Percentiles rank a stretch among this genome's conserved stretches.
Evolutionary conservation across 75 land plant genomes (phyloP).

Genomic region (Selaginella tamariscina): DNA sequence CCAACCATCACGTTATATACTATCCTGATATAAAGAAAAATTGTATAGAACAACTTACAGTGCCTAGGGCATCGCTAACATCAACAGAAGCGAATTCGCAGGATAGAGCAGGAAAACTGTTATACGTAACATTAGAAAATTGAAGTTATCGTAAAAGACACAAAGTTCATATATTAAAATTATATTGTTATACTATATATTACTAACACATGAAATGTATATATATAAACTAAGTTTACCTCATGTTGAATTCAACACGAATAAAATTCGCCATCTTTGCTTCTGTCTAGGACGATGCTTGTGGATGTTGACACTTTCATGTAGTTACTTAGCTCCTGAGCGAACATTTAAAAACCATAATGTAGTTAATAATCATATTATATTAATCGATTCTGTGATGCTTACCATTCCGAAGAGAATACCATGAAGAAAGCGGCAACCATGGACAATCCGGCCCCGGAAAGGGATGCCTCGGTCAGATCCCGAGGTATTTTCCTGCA

Average conservation of each 20-base stretch:
- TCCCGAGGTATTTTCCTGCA: conserved; percentile 98
- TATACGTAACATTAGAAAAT: conserved; percentile 7
- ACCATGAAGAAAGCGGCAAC: conserved; percentile 83
- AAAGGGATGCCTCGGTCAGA: conserved; percentile 96
- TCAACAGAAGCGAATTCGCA: conserved; percentile 99
- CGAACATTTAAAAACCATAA: too few relatives aligned
- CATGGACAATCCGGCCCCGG: conserved; percentile 94
- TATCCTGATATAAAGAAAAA: not conserved
- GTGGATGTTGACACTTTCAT: conserved; percentile 60
- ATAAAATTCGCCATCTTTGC: conserved; percentile 83
- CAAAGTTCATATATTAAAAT: too few relatives aligned
- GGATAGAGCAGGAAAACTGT: conserved; percentile 96
- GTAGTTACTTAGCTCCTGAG: conserved; percentile 77
- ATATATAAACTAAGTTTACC: conserved; percentile 29
- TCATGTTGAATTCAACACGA: conserved; percentile 81
- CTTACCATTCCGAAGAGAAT: conserved; percentile 93
- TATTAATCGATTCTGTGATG: too few relatives aligned
- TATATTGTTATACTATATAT: too few relatives aligned
- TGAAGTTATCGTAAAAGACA: conserved; percentile 5
- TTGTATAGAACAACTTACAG: conserved; percentile 45
- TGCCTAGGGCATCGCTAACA: conserved; percentile 90
- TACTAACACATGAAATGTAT: not conserved
- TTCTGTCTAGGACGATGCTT: conserved; percentile 77
- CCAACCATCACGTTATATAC: conserved; percentile 8
- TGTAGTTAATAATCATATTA: too few relatives aligned